Evolutionary conservation across 306 rosid genomes (phyloP).

Genomic region (Dalbergia cultrata): DNA sequence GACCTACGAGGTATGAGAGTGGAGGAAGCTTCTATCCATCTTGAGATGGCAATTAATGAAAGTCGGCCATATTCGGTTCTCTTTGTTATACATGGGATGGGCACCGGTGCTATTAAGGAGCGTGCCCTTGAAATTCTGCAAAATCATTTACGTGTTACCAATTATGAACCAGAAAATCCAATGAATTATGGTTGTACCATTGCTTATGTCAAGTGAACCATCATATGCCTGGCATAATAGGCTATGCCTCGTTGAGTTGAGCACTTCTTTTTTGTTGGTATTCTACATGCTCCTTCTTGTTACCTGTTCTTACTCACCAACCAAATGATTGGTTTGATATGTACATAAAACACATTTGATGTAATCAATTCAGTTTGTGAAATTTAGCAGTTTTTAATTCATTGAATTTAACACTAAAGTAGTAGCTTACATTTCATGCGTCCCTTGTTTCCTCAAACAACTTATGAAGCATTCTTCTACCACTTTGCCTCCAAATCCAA

Average conservation of each 20-base stretch:
- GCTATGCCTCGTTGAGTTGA: constrained; percentile 22
- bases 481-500: neutral
- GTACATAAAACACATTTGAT: constrained; percentile 39
- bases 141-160: constrained; percentile 75
- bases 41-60: constrained; percentile 73
- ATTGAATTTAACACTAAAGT: constrained; percentile 25
- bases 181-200: constrained; percentile 92
- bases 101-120: constrained; percentile 85
- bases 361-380: neutral
- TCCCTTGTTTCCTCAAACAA: neutral
- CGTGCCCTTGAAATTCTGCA: constrained; percentile 66
- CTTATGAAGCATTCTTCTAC: constrained; percentile 31
- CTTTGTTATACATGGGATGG: constrained; percentile 89
- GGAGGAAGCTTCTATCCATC: constrained; percentile 80
- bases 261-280: neutral
- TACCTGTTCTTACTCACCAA: neutral
- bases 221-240: constrained; percentile 14
- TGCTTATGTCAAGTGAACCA: constrained; percentile 75
- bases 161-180: constrained; percentile 76
- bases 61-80: constrained; percentile 79
- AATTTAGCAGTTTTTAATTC: constrained; percentile 16
- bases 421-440: constrained; percentile 3
- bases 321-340: constrained; percentile 8
- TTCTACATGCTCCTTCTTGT: constrained; percentile 14
- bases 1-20: constrained; percentile 88